Percentiles rank a stretch among this genome's conserved stretches.
phyloP scores from a whole-genome alignment of 306 rosid genomes.

The Begonia fuchsioides region DNA sequence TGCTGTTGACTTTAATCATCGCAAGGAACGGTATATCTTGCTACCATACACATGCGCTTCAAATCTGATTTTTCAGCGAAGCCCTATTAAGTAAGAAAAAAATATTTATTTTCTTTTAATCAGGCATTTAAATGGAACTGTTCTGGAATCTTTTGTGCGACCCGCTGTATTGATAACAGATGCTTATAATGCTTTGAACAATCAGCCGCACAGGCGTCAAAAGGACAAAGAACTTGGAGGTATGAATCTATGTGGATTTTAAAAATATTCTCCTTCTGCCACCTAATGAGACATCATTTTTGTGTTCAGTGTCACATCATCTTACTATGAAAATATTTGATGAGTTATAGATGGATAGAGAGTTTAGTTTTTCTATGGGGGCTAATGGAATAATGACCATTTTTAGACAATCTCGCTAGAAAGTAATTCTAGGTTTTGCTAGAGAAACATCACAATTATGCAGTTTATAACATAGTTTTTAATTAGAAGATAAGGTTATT shows the following conservation, averaged over 20 bases:
- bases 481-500: too few species aligned
- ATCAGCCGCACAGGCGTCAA: slow-evolving; percentile 89
- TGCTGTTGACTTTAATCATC: slow-evolving; percentile 93
- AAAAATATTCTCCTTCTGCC: not conserved
- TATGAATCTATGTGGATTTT: slow-evolving; percentile 11
- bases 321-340: too few species aligned
- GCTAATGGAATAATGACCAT: too few species aligned
- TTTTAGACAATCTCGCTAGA: too few species aligned
- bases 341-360: too few species aligned
- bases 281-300: too few species aligned
- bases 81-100: slow-evolving; percentile 2
- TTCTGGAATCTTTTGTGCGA: slow-evolving; percentile 67
- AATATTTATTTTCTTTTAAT: slow-evolving; percentile 11
- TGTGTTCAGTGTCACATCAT: too few species aligned
- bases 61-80: not conserved
- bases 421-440: too few species aligned
- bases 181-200: slow-evolving; percentile 94
- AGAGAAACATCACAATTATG: too few species aligned
- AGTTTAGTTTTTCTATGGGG: too few species aligned
- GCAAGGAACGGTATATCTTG: slow-evolving; percentile 60
- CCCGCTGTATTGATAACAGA: slow-evolving; percentile 96
- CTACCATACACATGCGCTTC: not conserved
- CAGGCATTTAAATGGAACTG: slow-evolving; percentile 96
- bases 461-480: not conserved
- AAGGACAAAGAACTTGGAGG: slow-evolving; percentile 95